These are phyloP conservation scores for Diaporthe nobilis DNA, from an alignment of 2,329 filamentous ascomycete genomes.

Conservation along the genomic window DNA sequence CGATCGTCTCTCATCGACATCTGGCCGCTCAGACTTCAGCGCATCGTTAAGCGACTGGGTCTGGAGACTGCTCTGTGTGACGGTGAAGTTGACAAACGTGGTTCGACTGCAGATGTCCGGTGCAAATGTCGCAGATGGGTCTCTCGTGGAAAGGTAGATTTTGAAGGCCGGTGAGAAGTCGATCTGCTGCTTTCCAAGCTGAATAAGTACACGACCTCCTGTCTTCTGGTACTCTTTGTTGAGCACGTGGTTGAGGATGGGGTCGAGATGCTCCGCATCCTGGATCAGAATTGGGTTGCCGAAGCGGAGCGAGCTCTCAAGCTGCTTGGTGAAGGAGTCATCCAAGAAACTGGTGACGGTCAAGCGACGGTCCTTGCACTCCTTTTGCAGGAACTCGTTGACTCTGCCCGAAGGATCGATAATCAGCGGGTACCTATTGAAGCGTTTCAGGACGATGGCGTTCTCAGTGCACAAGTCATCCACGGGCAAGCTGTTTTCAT, in stretches of 20 bases:
- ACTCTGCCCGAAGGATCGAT: slow-evolving; percentile 97
- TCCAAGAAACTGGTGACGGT: slow-evolving; percentile 99
- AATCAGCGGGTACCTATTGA: slow-evolving; percentile 98
- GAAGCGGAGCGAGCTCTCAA: slow-evolving; percentile 96
- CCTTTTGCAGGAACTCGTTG: slow-evolving; percentile 94
- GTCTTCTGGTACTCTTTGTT: slow-evolving; percentile 99
- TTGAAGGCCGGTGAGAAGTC: slow-evolving; percentile 98
- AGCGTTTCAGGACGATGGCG: slow-evolving; percentile 95
- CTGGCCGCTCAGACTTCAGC: slow-evolving; percentile 95
- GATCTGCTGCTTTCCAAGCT: slow-evolving; percentile 98
- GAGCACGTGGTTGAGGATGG: slow-evolving; percentile 96
- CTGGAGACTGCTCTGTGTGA: slow-evolving; percentile 98
- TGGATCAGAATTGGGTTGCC: slow-evolving; percentile 99
- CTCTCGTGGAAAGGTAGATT: slow-evolving; percentile 93
- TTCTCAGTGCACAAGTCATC: slow-evolving; percentile 99
- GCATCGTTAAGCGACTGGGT: slow-evolving; percentile 98
- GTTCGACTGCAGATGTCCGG: slow-evolving; percentile 98
- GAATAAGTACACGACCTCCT: slow-evolving; percentile 96
- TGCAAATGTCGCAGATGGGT: slow-evolving; percentile 95
- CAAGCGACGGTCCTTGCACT: slow-evolving; percentile 92
- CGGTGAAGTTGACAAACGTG: slow-evolving; percentile 99
- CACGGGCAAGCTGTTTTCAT: slow-evolving; percentile 91
- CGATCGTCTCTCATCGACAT: slow-evolving; percentile 95
- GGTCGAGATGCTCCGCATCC: slow-evolving; percentile 96
- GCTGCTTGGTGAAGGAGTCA: slow-evolving; percentile 96